Evolutionary conservation across 495 filamentous ascomycete species (phyloP), one percentile per base, ranked within the genome.

Genomic region (Oidiodendron maius): DNA sequence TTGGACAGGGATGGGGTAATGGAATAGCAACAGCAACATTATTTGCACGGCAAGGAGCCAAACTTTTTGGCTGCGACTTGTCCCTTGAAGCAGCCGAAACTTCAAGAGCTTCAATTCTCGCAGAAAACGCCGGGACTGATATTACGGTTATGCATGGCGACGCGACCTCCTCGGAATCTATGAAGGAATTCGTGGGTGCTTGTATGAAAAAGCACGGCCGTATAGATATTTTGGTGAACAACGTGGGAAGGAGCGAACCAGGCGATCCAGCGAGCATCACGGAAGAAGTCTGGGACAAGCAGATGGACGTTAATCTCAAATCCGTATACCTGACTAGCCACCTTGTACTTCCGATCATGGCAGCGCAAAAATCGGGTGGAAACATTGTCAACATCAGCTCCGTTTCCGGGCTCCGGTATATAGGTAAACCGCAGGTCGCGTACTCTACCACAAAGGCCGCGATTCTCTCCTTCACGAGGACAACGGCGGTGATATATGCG

Each of bases 201-300:
- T 76, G 72, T 50, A 61, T 77, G 51, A 53, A 42, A 5, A 70
- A 65, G 28, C 61, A 40, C 45, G 72, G 71, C 23, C 62, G 75
- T 1, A 75, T 81, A 15, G 76, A 81, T 48, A 75, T 81, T 30
- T 64, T 81, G 3, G 61, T 79, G 11, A 78, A 77, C 52, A 78
- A 77, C 48, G 75, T 79, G 0, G 77, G 75, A 4, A 50, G 57
- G 16, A 68, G 60, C 15, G 67, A 77, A 52, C 69, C 74, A 0
- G 76, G 75, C 0, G 67, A 68, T 40, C 73, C 76, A 1, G 73
- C 68, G 6, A 60, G 62, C 13, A 70, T 78, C 66, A 15, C 23
- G 0, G 74, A 76, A 47, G 64, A 71, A 10, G 52, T 66, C 0
- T 78, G 72, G 73, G 67, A 78, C 53, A 35, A 46, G 15, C 75